Base-by-base conservation (phyloP, 768 basidiomycete genomes). In the Cubamyces sp. region DNA sequence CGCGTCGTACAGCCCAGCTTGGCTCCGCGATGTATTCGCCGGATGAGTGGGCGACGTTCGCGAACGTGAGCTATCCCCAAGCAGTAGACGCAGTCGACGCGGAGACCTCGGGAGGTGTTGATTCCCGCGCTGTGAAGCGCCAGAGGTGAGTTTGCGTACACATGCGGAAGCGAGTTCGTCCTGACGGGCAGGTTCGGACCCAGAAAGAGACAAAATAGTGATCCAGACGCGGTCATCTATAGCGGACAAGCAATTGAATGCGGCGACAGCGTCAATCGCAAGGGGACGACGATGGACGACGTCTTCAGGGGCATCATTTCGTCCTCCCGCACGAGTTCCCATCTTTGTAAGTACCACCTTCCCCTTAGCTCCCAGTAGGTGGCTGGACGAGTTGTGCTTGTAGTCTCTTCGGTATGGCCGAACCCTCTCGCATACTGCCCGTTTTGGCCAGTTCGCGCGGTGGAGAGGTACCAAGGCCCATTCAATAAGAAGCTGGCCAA, bases 381-480 rank as follows among this genome's bases (percentile, higher is more conserved):
- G 30, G 7, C 41, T 52, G 26, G 9, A 26, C 12, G 3, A 34
- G 5, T 11, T 23, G 11, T 12, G 34, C 2, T 12, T 11, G 16
- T n/a, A 39, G 8, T 56, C 59, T 61, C 25, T 9, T 19, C 51
- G 4, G 6, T 40, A 1, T 65, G 58, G 59, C 64, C 59, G 12
- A 21, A 19, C 11, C 8, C 46, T 3, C 30, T 42, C 39, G 40
- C 28, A n/a, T 14, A 28, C 18, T 66, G 67, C 37, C 55, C 54
- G 30, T 51, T 59, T 41, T 66, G 62, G 67, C 57, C 62, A 23
- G 58, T 59, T 3, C 65, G 67, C 15, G 61, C 62, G 0, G 67
- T 68, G 1, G 69, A 69, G 57, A 39, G 69, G 12, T 69, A 59
- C 43, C 57, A 62, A 19, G 69, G 69, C 14, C 69, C 66, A 18